Evolutionary conservation across 75 land plant genomes (phyloP), one percentile per base, ranked within the genome.

Genomic region (Selaginella moellendorffii): DNA sequence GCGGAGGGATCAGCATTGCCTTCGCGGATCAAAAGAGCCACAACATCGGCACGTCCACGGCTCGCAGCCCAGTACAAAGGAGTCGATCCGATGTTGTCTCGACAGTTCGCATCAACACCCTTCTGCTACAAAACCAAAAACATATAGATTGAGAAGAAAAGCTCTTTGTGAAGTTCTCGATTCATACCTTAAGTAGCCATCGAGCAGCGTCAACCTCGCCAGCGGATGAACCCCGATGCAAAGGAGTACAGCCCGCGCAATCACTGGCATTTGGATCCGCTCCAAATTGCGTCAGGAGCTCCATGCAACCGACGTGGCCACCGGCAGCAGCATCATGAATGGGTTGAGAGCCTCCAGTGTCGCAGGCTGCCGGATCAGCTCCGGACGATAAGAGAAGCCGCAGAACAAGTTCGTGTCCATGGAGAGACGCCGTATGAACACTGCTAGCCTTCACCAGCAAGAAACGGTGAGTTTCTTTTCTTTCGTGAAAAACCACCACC

Each of bases 21-120:
- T 53, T 72, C 76, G n/a, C 53, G 66, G 52, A 77, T 28, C 23
- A 77, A 51, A 65, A 56, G 26, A 59, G 27, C 24, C 26, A 77
- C 71, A 30, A 73, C 67, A 2, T 77, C 67, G 36, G 69, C 52
- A 31, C 68, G 71, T 8, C 79, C 79, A 12, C 76, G 61, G 65
- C 79, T 73, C 23, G 79, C 76, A 54, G 79, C 79, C 79, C 71
- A 77, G 24, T 73, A 77, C 21, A 77, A 26, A 31, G 79, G 62
- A 17, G 79, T 73, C 29, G 79, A 77, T 29, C 72, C 68, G 23
- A 63, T 77, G 31, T 31, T 52, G 68, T 77, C 79, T 67, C 68
- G 53, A 25, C 71, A 71, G 53, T 77, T 72, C 46, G 67, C 76
- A 65, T 77, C 72, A 17, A 69, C 79, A 28, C 79, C 72, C 24